Conservation (phyloP, 1,139 yeast species). For the Suhomyces coccinellae region DNA sequence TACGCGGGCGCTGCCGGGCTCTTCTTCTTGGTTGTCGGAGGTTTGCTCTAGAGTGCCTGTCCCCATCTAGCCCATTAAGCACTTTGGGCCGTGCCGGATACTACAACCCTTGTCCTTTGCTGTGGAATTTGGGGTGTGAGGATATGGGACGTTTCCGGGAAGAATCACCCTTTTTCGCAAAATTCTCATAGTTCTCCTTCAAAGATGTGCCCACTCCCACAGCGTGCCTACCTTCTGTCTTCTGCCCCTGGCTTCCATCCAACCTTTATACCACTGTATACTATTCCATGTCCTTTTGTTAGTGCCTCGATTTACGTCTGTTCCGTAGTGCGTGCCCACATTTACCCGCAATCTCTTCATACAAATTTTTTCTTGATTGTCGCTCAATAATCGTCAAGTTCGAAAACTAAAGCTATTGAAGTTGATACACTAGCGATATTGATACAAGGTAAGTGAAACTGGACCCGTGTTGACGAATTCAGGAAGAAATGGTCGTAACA, state of each 20-base stretch:
- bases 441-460: conserved; percentile 8
- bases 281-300: not conserved
- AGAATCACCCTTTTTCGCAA: too few relatives aligned
- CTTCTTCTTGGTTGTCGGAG: conserved; percentile 17
- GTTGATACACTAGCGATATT: conserved; percentile 6
- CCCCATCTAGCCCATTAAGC: too few relatives aligned
- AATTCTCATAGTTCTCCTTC: too few relatives aligned
- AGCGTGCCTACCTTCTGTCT: not conserved
- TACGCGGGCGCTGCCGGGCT: conserved; percentile 20
- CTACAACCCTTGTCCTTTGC: too few relatives aligned
- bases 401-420: conserved; percentile 1
- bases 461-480: not conserved
- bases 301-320: conserved; percentile 11
- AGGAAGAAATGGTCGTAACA: too few relatives aligned
- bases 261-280: not conserved
- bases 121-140: too few relatives aligned
- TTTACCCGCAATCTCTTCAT: conserved; percentile 23
- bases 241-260: not conserved
- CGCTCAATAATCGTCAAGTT: conserved; percentile 14
- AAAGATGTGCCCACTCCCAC: too few relatives aligned
- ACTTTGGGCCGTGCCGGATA: too few relatives aligned
- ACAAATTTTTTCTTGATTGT: conserved; percentile 26
- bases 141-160: too few relatives aligned
- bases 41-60: conserved; percentile 6
- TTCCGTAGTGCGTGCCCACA: conserved; percentile 12